These are phyloP conservation scores for Epichloe festucae DNA, from an alignment of 2,329 filamentous ascomycete genomes.

Conservation along the genomic window DNA sequence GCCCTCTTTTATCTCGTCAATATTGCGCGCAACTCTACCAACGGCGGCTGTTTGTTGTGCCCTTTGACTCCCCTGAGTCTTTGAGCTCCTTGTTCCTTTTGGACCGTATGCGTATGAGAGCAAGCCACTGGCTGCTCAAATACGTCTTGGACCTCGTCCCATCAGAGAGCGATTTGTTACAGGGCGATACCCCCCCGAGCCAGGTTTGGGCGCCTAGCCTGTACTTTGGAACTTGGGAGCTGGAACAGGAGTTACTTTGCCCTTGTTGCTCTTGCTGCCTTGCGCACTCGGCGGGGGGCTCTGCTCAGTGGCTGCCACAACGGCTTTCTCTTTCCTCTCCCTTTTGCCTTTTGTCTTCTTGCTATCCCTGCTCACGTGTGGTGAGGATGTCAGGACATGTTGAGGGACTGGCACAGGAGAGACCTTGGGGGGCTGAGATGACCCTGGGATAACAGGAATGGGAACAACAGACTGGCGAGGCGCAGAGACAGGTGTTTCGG, in stretches of 20 bases:
- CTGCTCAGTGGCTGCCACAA: slow-evolving; percentile 7
- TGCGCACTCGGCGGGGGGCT: slow-evolving; percentile 12
- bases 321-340: slow-evolving; percentile 15
- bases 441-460: slow-evolving; percentile 21
- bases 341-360: slow-evolving; percentile 20
- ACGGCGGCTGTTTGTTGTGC: background rate
- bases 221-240: slow-evolving; percentile 11
- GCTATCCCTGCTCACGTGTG: slow-evolving; percentile 13
- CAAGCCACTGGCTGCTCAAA: background rate
- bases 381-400: slow-evolving; percentile 7
- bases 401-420: slow-evolving; percentile 14
- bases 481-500: slow-evolving; percentile 16
- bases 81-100: background rate
- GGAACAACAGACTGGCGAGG: slow-evolving; percentile 20
- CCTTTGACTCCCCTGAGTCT: background rate
- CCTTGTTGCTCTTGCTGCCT: slow-evolving; percentile 5
- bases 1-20: background rate
- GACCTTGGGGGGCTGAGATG: slow-evolving; percentile 15
- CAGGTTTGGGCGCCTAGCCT: slow-evolving; percentile 11
- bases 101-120: background rate
- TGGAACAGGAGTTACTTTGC: slow-evolving; percentile 15
- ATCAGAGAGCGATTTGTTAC: background rate
- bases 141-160: background rate
- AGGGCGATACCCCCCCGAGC: background rate
- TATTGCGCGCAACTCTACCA: background rate